Evolutionary conservation across 2,329 filamentous ascomycete species (phyloP).

Genomic region (Pseudogymnoascus sp.): DNA sequence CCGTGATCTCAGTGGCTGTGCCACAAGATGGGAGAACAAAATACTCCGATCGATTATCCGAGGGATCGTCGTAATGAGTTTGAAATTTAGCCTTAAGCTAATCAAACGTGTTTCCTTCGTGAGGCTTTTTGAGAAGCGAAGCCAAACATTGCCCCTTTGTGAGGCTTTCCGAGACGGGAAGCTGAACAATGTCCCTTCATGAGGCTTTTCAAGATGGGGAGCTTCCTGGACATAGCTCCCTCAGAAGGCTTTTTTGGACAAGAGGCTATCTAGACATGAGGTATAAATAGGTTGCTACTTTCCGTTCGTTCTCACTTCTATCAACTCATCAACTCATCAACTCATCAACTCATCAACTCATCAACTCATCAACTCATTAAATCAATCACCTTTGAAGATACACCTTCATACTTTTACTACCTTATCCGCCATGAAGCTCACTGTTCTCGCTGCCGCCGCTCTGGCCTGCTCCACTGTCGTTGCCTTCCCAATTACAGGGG

Average conservation of each 20-base stretch:
- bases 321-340: background rate
- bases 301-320: background rate
- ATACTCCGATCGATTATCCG: background rate
- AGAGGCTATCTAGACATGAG: background rate
- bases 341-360: background rate
- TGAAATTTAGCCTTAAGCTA: background rate
- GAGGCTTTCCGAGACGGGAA: background rate
- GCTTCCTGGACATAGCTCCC: background rate
- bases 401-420: background rate
- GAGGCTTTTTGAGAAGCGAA: background rate
- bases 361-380: background rate
- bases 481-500: background rate
- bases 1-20: background rate
- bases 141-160: background rate
- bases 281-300: background rate
- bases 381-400: background rate
- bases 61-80: background rate
- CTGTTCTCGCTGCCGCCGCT: background rate
- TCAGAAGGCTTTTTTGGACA: background rate
- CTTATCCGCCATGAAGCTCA: background rate
- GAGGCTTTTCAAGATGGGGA: background rate
- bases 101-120: background rate
- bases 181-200: background rate
- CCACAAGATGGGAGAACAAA: background rate
- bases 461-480: background rate